Evolutionary conservation across 148 eudicot genomes (phyloP).

Genomic region (Cornus kousa): DNA sequence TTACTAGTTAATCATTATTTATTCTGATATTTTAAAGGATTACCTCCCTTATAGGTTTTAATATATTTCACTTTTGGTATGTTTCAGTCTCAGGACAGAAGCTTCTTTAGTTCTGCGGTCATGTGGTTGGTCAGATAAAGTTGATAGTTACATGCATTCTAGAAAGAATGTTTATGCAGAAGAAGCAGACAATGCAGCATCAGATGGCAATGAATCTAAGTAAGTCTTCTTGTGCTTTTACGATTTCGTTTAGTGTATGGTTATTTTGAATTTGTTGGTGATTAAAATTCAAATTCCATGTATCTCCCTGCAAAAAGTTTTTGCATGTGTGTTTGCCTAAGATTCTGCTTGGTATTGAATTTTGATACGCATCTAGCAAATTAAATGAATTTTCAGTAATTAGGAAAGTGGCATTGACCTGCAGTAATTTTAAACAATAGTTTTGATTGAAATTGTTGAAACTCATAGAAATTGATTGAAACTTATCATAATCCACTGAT

Average conservation of each 20-base stretch:
- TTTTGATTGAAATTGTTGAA: not conserved
- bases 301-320: not conserved
- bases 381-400: not conserved
- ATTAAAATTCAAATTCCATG: not conserved
- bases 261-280: not conserved
- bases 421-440: not conserved
- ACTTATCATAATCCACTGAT: not conserved
- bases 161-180: slow-evolving; percentile 51
- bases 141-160: slow-evolving; percentile 55
- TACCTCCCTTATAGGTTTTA: not conserved
- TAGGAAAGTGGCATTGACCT: not conserved
- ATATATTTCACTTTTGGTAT: not conserved
- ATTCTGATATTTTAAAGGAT: not conserved
- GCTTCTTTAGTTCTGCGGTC: slow-evolving; percentile 51
- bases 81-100: slow-evolving; percentile 67
- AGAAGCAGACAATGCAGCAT: slow-evolving; percentile 32
- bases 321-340: not conserved
- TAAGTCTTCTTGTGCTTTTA: slow-evolving; percentile 32
- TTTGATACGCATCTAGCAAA: not conserved
- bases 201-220: slow-evolving; percentile 48
- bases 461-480: not conserved
- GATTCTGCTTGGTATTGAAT: not conserved
- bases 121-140: slow-evolving; percentile 78
- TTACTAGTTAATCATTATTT: not conserved
- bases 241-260: not conserved